A percentile compares a stretch with the other conserved stretches of the same genome.
Evolutionary conservation across 2,329 filamentous ascomycete species (phyloP).

Genomic region (Grosmannia huntii): DNA sequence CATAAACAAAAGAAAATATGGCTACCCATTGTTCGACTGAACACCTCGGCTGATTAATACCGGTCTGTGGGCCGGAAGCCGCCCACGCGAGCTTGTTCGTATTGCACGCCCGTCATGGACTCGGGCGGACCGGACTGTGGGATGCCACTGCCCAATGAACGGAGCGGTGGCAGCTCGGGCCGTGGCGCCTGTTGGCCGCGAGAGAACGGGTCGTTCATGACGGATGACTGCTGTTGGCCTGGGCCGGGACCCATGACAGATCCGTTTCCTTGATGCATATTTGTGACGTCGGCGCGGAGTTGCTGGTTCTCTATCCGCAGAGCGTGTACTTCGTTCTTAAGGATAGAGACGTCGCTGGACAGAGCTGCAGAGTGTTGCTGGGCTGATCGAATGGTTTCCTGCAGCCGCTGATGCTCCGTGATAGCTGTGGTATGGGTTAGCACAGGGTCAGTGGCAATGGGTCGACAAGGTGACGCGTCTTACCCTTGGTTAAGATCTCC

Average conservation of each 20-base stretch:
- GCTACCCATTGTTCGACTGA: not conserved
- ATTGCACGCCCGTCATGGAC: slow-evolving; percentile 55
- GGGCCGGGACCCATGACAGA: not conserved
- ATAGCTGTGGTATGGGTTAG: slow-evolving; percentile 33
- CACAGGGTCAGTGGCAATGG: not conserved
- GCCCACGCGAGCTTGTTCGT: slow-evolving; percentile 35
- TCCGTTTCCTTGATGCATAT: slow-evolving; percentile 9
- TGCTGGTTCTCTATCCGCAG: slow-evolving; percentile 36
- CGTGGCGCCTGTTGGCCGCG: slow-evolving; percentile 19
- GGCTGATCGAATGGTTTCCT: slow-evolving; percentile 33
- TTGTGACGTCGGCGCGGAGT: slow-evolving; percentile 24
- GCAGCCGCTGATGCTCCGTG: slow-evolving; percentile 44
- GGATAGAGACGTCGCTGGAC: slow-evolving; percentile 30
- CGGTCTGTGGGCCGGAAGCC: slow-evolving; percentile 26
- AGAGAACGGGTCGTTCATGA: slow-evolving; percentile 15
- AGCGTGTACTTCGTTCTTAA: slow-evolving; percentile 35
- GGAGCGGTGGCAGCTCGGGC: slow-evolving; percentile 43
- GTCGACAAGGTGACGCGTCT: slow-evolving; percentile 11
- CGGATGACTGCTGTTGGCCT: slow-evolving; percentile 9
- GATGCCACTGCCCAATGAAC: slow-evolving; percentile 33
- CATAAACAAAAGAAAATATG: not conserved
- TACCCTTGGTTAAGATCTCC: slow-evolving; percentile 80
- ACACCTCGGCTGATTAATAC: not conserved
- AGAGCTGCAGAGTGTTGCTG: slow-evolving; percentile 30
- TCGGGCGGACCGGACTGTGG: slow-evolving; percentile 27